phyloP scores from a whole-genome alignment of 805 yeast species.

The Sporopachydermia lactativora region DNA sequence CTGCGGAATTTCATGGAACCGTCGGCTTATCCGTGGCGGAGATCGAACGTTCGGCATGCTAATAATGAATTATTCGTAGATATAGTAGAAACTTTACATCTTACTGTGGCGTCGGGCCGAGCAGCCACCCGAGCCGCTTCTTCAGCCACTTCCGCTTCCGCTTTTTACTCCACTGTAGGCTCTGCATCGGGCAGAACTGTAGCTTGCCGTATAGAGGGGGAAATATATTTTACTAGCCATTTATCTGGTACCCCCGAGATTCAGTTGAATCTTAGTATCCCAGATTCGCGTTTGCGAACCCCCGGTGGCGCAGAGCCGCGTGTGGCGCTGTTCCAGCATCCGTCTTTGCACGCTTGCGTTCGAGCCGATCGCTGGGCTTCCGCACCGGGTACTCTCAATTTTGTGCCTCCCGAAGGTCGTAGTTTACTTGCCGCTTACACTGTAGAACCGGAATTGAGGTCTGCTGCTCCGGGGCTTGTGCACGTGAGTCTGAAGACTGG shows the following conservation, averaged over 20 bases:
- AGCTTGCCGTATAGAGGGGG: constrained; percentile 37
- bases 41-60: constrained; percentile 50
- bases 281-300: neutral
- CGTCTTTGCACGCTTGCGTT: constrained; percentile 62
- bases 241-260: constrained; percentile 71
- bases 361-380: constrained; percentile 36
- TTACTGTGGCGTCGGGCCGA: constrained; percentile 29
- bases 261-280: constrained; percentile 34
- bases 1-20: constrained; percentile 1
- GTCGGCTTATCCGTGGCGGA: constrained; percentile 56
- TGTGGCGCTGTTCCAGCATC: constrained; percentile 26
- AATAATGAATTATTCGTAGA: constrained; percentile 84
- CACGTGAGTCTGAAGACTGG: constrained; percentile 39
- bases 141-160: constrained; percentile 15
- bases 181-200: constrained; percentile 12
- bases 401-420: constrained; percentile 84
- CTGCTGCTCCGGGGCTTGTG: constrained; percentile 32
- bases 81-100: constrained; percentile 48
- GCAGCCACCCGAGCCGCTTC: constrained; percentile 3
- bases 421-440: constrained; percentile 49
- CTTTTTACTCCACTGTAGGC: constrained; percentile 3
- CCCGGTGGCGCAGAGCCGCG: neutral
- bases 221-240: constrained; percentile 46
- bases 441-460: constrained; percentile 24
- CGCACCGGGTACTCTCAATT: constrained; percentile 35